These are phyloP conservation scores for Alternaria postmessia DNA, from an alignment of 2,329 filamentous ascomycete species.

Conservation along the genomic window DNA sequence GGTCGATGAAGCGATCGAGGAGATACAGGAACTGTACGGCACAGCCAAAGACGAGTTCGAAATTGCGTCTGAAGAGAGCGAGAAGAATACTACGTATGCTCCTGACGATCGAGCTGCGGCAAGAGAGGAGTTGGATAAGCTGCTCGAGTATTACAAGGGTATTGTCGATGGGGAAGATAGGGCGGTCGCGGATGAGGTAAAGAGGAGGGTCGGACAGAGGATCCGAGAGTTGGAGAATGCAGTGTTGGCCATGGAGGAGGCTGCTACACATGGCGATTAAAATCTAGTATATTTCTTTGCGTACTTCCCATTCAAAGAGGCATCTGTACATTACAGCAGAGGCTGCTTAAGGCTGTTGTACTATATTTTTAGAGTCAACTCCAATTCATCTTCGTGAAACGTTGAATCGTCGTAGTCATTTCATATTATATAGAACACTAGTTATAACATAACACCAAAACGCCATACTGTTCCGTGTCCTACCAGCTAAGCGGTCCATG, in stretches of 20 bases:
- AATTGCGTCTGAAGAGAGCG: constrained; percentile 61
- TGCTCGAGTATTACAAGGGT: constrained; percentile 58
- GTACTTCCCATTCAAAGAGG: not conserved
- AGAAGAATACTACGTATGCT: constrained; percentile 64
- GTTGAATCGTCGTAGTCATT: not conserved
- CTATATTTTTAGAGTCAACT: not conserved
- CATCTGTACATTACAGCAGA: not conserved
- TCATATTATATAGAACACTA: not conserved
- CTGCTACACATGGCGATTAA: constrained; percentile 59
- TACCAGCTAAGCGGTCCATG: not conserved
- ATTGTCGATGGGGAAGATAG: constrained; percentile 52
- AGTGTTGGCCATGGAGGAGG: constrained; percentile 61
- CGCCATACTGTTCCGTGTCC: not conserved
- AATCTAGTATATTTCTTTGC: not conserved
- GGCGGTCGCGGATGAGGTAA: constrained; percentile 60
- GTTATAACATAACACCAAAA: not conserved
- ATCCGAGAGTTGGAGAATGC: constrained; percentile 64
- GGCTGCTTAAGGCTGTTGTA: not conserved
- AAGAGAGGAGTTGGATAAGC: constrained; percentile 59
- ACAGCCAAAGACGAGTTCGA: constrained; percentile 57
- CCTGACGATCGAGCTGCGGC: constrained; percentile 63
- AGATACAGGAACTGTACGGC: constrained; percentile 49
- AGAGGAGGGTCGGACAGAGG: constrained; percentile 59
- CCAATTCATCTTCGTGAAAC: not conserved
- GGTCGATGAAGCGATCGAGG: constrained; percentile 45